Evolutionary conservation across 169 alveolate genomes (phyloP), one percentile per base, ranked within the genome.

Genomic region (Perkinsus marinus): DNA sequence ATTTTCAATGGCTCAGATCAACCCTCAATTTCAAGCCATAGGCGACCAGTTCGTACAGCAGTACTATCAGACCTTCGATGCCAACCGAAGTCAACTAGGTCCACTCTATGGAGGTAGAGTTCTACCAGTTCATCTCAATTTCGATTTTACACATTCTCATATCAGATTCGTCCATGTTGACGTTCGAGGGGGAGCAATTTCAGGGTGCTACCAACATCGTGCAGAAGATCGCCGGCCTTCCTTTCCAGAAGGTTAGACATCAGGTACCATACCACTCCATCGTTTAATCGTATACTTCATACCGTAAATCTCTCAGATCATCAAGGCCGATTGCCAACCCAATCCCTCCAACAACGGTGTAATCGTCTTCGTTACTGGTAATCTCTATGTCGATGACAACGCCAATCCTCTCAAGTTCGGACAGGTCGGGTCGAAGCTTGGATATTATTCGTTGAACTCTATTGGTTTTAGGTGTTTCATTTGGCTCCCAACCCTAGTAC

Each of bases 311-410:
- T 93, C 89, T 93, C 94, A 92, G 90, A 93, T 92, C 39, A 91
- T 95, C 93, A 92, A 94, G 91, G 92, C 96, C 91, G 97, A 95
- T 92, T 95, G 97, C 90, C 97, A 96, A 57, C 97, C 97, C 39
- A 93, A 97, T 46, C 95, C 95, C 30, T 57, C 79, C 79, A 94
- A 96, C 89, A 92, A 92, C 30, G 97, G 97, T 19, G 93, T 95
- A 43, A 68, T 96, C 47, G 95, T 95, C 92, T 92, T 96, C 89
- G 96, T 95, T 39, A 57, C 79, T 16, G 79, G 79, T 30, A 57
- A 57, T 16, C 79, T 57, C 5, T 57, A 19, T 16, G 79, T 57
- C 37, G 79, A 57, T 30, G 79, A 57, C 34, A 57, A 57, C 79
- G 34, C 79, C 34, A 57, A 57, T 26, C 79, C 79, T 26, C 79